These are phyloP conservation scores for Phytopythium ostracodes DNA, from an alignment of 352 stramenopile genomes.

Conservation along the genomic window DNA sequence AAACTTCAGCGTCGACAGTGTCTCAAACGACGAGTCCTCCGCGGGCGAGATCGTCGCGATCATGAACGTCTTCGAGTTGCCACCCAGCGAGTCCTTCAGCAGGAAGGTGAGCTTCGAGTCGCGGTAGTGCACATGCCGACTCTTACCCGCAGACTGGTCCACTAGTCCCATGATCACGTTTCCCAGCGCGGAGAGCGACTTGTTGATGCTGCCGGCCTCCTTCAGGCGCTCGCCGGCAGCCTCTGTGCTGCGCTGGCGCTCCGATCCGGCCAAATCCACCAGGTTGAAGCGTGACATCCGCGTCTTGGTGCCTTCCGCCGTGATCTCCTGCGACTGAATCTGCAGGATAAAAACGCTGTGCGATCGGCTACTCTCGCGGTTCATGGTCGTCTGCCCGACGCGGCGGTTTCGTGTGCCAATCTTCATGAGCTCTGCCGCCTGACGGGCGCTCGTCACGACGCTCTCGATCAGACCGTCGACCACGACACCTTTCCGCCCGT, in stretches of 20 bases:
- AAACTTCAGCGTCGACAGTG: slow-evolving; percentile 83
- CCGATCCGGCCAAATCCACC: slow-evolving; percentile 97
- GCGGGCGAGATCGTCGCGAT: slow-evolving; percentile 79
- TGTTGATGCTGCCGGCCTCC: slow-evolving; percentile 96
- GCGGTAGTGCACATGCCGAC: slow-evolving; percentile 80
- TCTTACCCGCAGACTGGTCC: slow-evolving; percentile 74
- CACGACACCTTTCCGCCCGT: slow-evolving; percentile 64
- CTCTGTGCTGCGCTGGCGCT: slow-evolving; percentile 95
- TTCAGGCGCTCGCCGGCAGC: slow-evolving; percentile 94
- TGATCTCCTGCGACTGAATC: slow-evolving; percentile 64
- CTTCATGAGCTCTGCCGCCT: slow-evolving; percentile 74
- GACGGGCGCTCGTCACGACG: slow-evolving; percentile 56
- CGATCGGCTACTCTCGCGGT: slow-evolving; percentile 78
- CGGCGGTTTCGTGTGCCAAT: slow-evolving; percentile 70
- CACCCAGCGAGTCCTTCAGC: slow-evolving; percentile 78
- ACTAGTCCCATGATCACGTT: slow-evolving; percentile 93
- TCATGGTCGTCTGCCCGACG: slow-evolving; percentile 83
- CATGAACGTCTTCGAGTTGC: slow-evolving; percentile 88
- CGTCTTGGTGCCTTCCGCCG: slow-evolving; percentile 54
- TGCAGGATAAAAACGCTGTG: slow-evolving; percentile 86
- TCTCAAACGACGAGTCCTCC: slow-evolving; percentile 83
- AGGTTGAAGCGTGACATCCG: slow-evolving; percentile 94
- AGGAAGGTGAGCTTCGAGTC: slow-evolving; percentile 86
- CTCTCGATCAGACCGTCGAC: slow-evolving; percentile 77
- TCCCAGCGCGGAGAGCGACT: slow-evolving; percentile 93